phyloP scores from a whole-genome alignment of 2,329 filamentous ascomycete species.

The Neoascochyta sp. region DNA sequence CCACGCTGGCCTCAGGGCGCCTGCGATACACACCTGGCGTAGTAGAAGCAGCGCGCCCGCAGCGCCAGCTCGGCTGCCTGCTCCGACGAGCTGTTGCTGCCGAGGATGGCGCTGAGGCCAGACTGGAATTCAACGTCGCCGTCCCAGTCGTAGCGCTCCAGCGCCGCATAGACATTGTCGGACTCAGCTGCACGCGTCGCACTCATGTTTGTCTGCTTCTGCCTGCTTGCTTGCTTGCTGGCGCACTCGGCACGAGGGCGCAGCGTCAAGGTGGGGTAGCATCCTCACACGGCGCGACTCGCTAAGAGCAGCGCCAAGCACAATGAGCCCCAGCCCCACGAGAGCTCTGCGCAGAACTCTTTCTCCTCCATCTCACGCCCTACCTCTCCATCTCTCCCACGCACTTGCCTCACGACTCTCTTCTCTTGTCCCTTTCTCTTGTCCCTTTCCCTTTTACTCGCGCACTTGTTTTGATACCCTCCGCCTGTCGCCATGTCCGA shows the following conservation, averaged over 20 bases:
- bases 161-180: slow-evolving; percentile 53
- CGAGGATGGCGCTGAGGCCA: slow-evolving; percentile 63
- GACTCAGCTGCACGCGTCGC: slow-evolving; percentile 9
- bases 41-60: slow-evolving; percentile 69
- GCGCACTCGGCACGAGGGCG: too few species aligned
- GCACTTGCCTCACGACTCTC: slow-evolving; percentile 8
- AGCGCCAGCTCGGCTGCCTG: slow-evolving; percentile 57
- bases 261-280: too few species aligned
- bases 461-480: slow-evolving; percentile 24
- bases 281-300: slow-evolving; percentile 2
- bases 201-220: slow-evolving; percentile 5
- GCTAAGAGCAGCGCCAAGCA: slow-evolving; percentile 17
- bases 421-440: slow-evolving; percentile 20
- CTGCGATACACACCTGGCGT: slow-evolving; percentile 43
- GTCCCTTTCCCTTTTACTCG: slow-evolving; percentile 19
- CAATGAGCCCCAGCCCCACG: slow-evolving; percentile 13
- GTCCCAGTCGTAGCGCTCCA: slow-evolving; percentile 65
- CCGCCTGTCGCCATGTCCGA: slow-evolving; percentile 51
- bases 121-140: slow-evolving; percentile 66
- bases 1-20: too few species aligned
- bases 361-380: slow-evolving; percentile 17
- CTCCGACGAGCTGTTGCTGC: slow-evolving; percentile 53
- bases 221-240: too few species aligned
- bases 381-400: slow-evolving; percentile 12
- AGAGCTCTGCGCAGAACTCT: slow-evolving; percentile 8